phyloP scores from a whole-genome alignment of 2,329 filamentous ascomycete genomes.

The Phyllosticta citrichinensis region DNA sequence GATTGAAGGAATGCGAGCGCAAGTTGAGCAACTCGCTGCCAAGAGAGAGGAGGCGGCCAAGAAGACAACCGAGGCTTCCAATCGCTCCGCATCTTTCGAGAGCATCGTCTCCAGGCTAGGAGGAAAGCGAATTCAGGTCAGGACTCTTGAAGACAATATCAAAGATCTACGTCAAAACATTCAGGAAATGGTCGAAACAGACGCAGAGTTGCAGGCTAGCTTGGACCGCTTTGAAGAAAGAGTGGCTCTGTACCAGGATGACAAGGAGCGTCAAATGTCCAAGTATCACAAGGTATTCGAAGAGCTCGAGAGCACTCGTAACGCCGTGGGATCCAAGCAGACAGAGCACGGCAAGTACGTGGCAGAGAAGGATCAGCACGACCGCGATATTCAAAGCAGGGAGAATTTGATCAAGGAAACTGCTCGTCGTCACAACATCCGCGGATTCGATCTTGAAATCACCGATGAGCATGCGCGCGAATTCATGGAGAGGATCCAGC shows the following conservation, averaged over 20 bases:
- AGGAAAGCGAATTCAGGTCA: slow-evolving; percentile 65
- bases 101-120: slow-evolving; percentile 65
- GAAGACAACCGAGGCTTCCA: slow-evolving; percentile 56
- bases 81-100: slow-evolving; percentile 63
- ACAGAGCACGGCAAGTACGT: slow-evolving; percentile 65
- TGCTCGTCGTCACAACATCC: slow-evolving; percentile 66
- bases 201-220: slow-evolving; percentile 61
- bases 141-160: slow-evolving; percentile 60
- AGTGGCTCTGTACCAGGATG: slow-evolving; percentile 53
- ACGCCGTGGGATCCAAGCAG: slow-evolving; percentile 36
- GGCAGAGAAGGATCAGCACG: slow-evolving; percentile 79
- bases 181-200: slow-evolving; percentile 66
- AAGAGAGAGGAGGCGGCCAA: slow-evolving; percentile 27
- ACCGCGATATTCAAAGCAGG: slow-evolving; percentile 65
- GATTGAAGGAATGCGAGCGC: slow-evolving; percentile 42
- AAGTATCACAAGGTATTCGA: slow-evolving; percentile 56
- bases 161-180: slow-evolving; percentile 61
- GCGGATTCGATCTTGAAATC: slow-evolving; percentile 66
- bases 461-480: slow-evolving; percentile 61
- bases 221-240: slow-evolving; percentile 70
- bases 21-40: slow-evolving; percentile 21
- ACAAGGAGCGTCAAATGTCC: slow-evolving; percentile 52
- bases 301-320: slow-evolving; percentile 38
- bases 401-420: slow-evolving; percentile 67
- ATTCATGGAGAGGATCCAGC: slow-evolving; percentile 70